Base-by-base conservation (phyloP, 2,329 filamentous ascomycete genomes). In the Lachnellula arida region DNA sequence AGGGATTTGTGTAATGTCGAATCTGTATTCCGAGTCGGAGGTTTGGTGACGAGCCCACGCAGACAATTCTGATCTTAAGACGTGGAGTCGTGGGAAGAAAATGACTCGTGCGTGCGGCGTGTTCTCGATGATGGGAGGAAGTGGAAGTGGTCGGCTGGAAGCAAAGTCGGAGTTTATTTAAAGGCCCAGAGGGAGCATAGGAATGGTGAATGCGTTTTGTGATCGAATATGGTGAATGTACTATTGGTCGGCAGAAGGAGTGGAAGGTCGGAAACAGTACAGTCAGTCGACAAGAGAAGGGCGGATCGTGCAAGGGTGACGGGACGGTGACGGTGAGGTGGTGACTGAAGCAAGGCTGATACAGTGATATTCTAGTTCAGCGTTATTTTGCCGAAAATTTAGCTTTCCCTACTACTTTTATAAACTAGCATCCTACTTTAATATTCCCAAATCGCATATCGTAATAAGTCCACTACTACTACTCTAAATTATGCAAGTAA, bases 381-480 rank as follows among this genome's bases (percentile, higher is more conserved):
- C 25, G 25, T 25, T 4, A 25, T 25, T 25, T 25, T 25, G 22
- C 22, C 22, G 22, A 22, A n/a, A n/a, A n/a, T 23, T 23, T 23
- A 23, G 23, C 23, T 23, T 23, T n/a, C 5, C 5, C 5, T 25
- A 25, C 5, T 7, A 6, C 25, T 25, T 25, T 6, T 6, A 1
- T 1, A 25, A 1, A 6, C 5, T 25, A 25, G 1, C 3, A 1
- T 4, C 25, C 7, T 7, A 4, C 5, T 25, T 1, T 6, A 2
- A 25, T 6, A 25, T 25, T 22, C 2, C 4, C 4, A 22, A 22
- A 22, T 22, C 22, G 22, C 22, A 4, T 4, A 22, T 22, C 25
- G 7, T 4, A 25, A 4, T 25, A 25, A 25, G 7, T 25, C 25
- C 5, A 25, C 5, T 5, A 25, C 4, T 25, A 25, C 25, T 6